Evolutionary conservation across 2,329 filamentous ascomycete genomes (phyloP), one percentile per base, ranked within the genome.

Genomic region (Diaporthe citri): DNA sequence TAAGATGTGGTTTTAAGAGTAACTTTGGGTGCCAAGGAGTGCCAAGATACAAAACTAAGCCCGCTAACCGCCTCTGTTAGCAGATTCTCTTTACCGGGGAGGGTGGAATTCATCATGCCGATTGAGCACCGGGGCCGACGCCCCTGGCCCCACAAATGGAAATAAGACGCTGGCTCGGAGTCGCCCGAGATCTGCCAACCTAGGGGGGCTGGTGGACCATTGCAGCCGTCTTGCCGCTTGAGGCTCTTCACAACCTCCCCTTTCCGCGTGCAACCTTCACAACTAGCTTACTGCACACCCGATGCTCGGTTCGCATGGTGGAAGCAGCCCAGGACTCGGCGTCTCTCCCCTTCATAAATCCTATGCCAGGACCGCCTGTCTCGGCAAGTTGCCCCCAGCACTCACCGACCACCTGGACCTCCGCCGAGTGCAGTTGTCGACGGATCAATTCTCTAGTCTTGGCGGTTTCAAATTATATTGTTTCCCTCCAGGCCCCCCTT

Each of bases 381-480:
- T 71, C 55, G 55, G 69, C 8, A 52, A 34, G 43, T 60, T 48
- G 52, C 69, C 69, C 22, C 41, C 69, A 28, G 39, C 20, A 41
- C 56, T 60, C 41, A 36, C 20, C 43, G 43, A 41, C 48, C 28
- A 41, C 17, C 20, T 62, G 39, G 25, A 31, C 28, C 8, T 36
- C 15, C 55, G 57, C 55, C 57, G 46, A n/a, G 43, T 39, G 46
- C 43, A 66, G 51, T 55, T 13, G 73, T 48, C 41, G 75, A 67
- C 67, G 75, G 75, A 76, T 71, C 67, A 74, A 71, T 76, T 72
- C 36, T 64, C 22, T 36, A 34, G 48, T 34, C 72, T 74, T 76
- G 72, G 75, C 75, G 36, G 75, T 76, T 76, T 76, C 75, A 76
- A 62, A 60, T 64, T 43, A 72, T 56, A 74, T 71, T 74, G 51